Evolutionary conservation across 352 stramenopile species (phyloP).

Genomic region (Phytophthora nicotianae): DNA sequence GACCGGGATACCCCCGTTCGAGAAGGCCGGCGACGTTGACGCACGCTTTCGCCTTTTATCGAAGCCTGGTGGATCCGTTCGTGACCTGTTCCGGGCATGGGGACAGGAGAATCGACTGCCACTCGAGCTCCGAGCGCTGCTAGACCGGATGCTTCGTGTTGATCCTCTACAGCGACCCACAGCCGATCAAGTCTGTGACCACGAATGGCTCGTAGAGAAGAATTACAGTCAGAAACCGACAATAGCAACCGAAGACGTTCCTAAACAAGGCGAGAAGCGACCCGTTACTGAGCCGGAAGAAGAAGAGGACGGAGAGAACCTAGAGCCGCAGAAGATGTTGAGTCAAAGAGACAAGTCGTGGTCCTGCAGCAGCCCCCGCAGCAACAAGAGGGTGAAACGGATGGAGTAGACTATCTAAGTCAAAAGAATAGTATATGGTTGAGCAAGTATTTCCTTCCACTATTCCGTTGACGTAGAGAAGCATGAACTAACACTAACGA

Average conservation of each 20-base stretch:
- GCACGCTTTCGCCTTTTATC: conserved; percentile 60
- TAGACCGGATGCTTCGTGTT: conserved; percentile 45
- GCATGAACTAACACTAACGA: too few relatives aligned
- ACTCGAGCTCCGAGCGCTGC: conserved; percentile 37
- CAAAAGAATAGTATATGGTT: conserved; percentile 6
- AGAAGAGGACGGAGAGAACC: conserved; percentile 21
- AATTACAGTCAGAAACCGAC: conserved; percentile 1
- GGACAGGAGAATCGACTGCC: conserved; percentile 40
- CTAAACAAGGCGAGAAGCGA: conserved; percentile 18
- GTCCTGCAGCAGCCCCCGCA: conserved; percentile 16
- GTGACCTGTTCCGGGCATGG: conserved; percentile 45
- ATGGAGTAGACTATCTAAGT: conserved; percentile 7
- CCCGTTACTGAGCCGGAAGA: conserved; percentile 18
- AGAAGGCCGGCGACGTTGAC: conserved; percentile 46
- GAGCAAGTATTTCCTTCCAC: not conserved
- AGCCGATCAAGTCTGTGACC: conserved; percentile 41
- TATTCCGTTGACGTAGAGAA: not conserved
- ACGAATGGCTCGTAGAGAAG: conserved; percentile 44
- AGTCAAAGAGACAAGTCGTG: conserved; percentile 12
- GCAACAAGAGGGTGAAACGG: conserved; percentile 33
- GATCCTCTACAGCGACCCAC: conserved; percentile 38
- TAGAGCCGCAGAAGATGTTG: conserved; percentile 39
- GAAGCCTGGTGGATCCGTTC: conserved; percentile 36
- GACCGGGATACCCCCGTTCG: conserved; percentile 58
- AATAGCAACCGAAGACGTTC: not conserved